Conservation (phyloP, 2,329 filamentous ascomycete species). For the Lasiodiplodia sp. region DNA sequence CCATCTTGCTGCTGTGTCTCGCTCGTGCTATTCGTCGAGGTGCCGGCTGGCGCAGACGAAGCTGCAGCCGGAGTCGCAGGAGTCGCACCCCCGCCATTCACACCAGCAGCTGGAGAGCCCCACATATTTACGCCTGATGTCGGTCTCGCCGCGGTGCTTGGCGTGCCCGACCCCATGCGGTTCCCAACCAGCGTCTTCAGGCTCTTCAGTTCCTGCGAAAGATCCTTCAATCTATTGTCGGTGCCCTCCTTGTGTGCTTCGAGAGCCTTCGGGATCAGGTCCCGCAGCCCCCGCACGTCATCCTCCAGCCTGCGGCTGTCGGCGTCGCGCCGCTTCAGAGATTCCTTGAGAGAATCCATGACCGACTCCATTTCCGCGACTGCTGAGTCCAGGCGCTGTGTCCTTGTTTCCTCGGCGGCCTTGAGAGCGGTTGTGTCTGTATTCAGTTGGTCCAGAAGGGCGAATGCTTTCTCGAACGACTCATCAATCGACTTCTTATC, state of each 20-base stretch:
- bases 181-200: slow-evolving; percentile 85
- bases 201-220: slow-evolving; percentile 87
- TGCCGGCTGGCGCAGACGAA: slow-evolving; percentile 25
- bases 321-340: slow-evolving; percentile 82
- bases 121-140: slow-evolving; percentile 31
- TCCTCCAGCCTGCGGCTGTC: slow-evolving; percentile 86
- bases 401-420: slow-evolving; percentile 81
- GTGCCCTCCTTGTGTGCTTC: slow-evolving; percentile 85
- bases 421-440: slow-evolving; percentile 91
- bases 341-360: slow-evolving; percentile 79
- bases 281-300: slow-evolving; percentile 82
- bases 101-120: slow-evolving; percentile 26
- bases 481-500: slow-evolving; percentile 94
- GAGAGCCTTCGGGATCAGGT: slow-evolving; percentile 86
- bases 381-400: slow-evolving; percentile 80
- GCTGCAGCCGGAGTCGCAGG: slow-evolving; percentile 34
- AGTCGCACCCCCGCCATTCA: slow-evolving; percentile 34
- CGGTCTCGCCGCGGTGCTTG: slow-evolving; percentile 22
- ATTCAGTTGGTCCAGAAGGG: slow-evolving; percentile 87
- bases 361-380: slow-evolving; percentile 85
- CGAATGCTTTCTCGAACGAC: slow-evolving; percentile 90
- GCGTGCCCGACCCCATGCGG: slow-evolving; percentile 52
- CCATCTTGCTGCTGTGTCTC: slow-evolving; percentile 32
- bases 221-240: slow-evolving; percentile 81
- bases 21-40: slow-evolving; percentile 31